Base-by-base conservation (phyloP, 495 filamentous ascomycete genomes). In the Aspergillus avenaceus region DNA sequence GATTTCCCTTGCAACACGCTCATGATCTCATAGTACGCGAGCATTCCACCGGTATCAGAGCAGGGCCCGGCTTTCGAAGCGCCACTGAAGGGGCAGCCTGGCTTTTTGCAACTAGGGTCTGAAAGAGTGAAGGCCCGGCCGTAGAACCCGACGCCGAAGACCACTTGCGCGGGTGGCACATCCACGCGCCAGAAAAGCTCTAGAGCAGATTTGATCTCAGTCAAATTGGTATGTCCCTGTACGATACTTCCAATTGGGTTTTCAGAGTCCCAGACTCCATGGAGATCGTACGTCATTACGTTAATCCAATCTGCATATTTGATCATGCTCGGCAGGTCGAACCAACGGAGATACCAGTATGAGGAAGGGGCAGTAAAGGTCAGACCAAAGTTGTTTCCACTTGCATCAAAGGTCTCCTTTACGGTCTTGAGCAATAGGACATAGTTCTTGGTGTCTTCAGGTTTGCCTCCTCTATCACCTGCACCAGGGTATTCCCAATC, bases 201-300 rank as follows among this genome's bases (percentile, higher is more conserved):
- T 5, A 64, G 8, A 16, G 58, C 61, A 0, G 32, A 29, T 8
- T 54, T 55, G 22, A 78, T 75, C 38, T 76, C 69, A 2, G 60
- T 63, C 22, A 76, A 44, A 43, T 69, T 65, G 28, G 67, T 69
- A 44, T 75, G 68, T 2, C 34, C 50, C 2, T 48, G 37, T 0
- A 65, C 40, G 12, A 53, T 40, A 12, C n/a, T 43, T 4, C 53
- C 52, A 36, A 58, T 60, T 6, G 50, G 50, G 22, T 60, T 41
- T 13, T 27, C 29, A 1, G 8, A 16, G 41, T 71, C 64, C 67
- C 64, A 69, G 0, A 56, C 47, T 1, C 63, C 61, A 38, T 69
- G 69, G 0, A 79, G 38, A 52, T 80, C 76, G 49, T 83, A 83
- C 2, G 58, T 61, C 81, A 85, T 85, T 25, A 83, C 0, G 47